These are phyloP conservation scores for Zasmidium cellare DNA, from an alignment of 2,329 filamentous ascomycete genomes.

Conservation along the genomic window DNA sequence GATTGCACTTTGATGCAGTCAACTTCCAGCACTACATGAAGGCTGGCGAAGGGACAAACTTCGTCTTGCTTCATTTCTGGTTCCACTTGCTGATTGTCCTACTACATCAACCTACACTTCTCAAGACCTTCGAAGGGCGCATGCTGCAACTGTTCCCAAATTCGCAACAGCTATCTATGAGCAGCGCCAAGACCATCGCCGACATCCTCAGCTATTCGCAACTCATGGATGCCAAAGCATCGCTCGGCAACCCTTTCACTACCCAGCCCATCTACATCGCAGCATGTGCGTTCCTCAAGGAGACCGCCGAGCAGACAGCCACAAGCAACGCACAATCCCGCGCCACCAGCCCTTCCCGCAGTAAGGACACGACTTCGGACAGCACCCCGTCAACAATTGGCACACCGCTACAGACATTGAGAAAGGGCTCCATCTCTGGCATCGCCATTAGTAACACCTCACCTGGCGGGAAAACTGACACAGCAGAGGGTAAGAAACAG, in stretches of 20 bases:
- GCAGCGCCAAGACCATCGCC: constrained; percentile 86
- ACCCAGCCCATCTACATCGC: constrained; percentile 89
- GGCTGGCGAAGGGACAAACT: constrained; percentile 78
- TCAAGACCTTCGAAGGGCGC: constrained; percentile 71
- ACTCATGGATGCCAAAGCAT: constrained; percentile 80
- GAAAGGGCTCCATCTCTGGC: constrained; percentile 15
- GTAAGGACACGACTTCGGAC: constrained; percentile 10
- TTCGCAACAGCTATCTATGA: constrained; percentile 80
- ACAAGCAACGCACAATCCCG: constrained; percentile 61
- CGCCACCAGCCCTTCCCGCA: constrained; percentile 44
- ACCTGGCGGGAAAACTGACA: constrained; percentile 12
- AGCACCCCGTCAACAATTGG: constrained; percentile 9
- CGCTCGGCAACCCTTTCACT: constrained; percentile 84
- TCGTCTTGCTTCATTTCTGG: constrained; percentile 85
- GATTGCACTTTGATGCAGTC: constrained; percentile 77
- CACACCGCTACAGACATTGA: constrained; percentile 11
- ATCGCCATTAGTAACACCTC: constrained; percentile 6
- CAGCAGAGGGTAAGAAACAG: constrained; percentile 31
- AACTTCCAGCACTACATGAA: constrained; percentile 87
- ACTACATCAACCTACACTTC: constrained; percentile 77
- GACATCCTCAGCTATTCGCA: constrained; percentile 87
- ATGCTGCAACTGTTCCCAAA: constrained; percentile 75
- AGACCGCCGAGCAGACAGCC: constrained; percentile 68
- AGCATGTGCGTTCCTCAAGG: constrained; percentile 83
- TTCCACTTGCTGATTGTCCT: constrained; percentile 85